Conservation (phyloP, 768 basidiomycete species). For the Botryobasidium botryosum region DNA sequence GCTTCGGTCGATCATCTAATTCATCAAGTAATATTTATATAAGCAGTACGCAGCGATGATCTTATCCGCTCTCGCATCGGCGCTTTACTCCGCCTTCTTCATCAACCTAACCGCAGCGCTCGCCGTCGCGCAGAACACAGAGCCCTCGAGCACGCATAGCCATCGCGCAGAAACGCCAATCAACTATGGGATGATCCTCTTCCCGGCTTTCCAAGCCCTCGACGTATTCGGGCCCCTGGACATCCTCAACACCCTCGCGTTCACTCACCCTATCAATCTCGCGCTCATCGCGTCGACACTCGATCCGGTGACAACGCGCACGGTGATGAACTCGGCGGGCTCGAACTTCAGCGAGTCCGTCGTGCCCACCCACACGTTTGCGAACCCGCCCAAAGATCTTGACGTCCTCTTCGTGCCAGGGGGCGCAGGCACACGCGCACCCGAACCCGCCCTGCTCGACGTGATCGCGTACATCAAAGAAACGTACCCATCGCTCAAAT, state of each 20-base stretch:
- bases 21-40: too few relatives aligned
- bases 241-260: neutral
- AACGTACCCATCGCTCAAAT: conserved; percentile 13
- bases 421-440: neutral
- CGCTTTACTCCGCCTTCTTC: too few relatives aligned
- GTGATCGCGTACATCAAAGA: neutral
- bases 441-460: neutral
- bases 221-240: neutral
- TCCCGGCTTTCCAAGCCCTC: neutral
- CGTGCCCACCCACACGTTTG: neutral
- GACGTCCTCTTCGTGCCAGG: neutral
- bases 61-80: too few relatives aligned
- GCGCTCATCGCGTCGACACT: neutral
- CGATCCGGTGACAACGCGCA: neutral
- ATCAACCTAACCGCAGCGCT: too few relatives aligned
- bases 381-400: neutral
- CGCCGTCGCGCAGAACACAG: too few relatives aligned
- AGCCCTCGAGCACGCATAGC: too few relatives aligned
- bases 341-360: neutral
- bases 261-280: neutral
- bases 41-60: too few relatives aligned
- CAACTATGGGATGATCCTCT: neutral
- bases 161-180: neutral
- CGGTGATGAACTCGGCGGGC: neutral
- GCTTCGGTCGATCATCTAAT: too few relatives aligned